phyloP scores from a whole-genome alignment of 192 early-diverging fungal species.

The Gamsiella multidivaricata region DNA sequence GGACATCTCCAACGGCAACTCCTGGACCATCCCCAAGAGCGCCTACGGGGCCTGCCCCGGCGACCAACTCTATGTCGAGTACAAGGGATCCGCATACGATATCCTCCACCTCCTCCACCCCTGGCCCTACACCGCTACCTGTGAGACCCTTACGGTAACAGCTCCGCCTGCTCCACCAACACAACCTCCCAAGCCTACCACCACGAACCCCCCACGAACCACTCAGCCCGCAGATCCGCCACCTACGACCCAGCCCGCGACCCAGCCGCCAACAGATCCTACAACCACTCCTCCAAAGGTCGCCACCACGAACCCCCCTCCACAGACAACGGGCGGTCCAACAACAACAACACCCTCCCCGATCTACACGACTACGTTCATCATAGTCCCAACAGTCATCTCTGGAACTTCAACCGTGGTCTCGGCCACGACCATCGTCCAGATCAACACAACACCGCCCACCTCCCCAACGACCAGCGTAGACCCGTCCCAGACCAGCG shows the following conservation, averaged over 20 bases:
- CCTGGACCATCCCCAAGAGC: conserved; percentile 18
- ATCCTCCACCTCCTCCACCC: conserved; percentile 1
- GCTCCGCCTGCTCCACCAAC: conserved; percentile 11
- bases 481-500: neutral
- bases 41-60: conserved; percentile 11
- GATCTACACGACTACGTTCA: conserved; percentile 11
- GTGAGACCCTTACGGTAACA: conserved; percentile 11
- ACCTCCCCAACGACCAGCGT: neutral
- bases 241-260: neutral
- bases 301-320: neutral
- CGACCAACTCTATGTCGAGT: conserved; percentile 24
- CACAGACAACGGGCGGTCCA: neutral
- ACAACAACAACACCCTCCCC: neutral
- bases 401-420: conserved; percentile 30
- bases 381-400: conserved; percentile 27
- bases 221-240: neutral
- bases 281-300: neutral
- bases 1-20: conserved; percentile 10
- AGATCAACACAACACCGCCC: neutral
- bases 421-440: conserved; percentile 2
- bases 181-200: conserved; percentile 11
- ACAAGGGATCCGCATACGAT: conserved; percentile 18
- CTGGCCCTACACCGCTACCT: conserved; percentile 6
- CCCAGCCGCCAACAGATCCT: neutral
- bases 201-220: conserved; percentile 6